Evolutionary conservation across 805 yeast genomes (phyloP).

Genomic region (Sungouiozyma ichnusensis): DNA sequence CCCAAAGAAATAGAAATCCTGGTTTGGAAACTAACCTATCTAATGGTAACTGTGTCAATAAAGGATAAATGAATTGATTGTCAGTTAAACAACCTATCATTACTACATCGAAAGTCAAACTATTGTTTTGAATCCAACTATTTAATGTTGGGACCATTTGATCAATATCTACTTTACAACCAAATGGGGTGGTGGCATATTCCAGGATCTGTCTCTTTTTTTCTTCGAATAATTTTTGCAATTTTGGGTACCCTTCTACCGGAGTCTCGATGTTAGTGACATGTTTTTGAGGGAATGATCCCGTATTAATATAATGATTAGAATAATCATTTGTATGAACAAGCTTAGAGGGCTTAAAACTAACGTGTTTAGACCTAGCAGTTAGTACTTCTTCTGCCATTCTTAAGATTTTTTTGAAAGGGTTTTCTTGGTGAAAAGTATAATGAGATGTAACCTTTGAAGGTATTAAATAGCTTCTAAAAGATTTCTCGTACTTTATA

Average conservation of each 20-base stretch:
- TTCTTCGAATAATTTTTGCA: constrained; percentile 55
- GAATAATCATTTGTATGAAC: constrained; percentile 61
- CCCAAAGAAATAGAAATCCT: constrained; percentile 81
- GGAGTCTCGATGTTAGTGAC: constrained; percentile 59
- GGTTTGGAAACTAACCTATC: constrained; percentile 72
- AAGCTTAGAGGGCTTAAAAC: constrained; percentile 19
- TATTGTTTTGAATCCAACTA: constrained; percentile 48
- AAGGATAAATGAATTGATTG: constrained; percentile 54
- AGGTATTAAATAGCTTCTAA: not conserved
- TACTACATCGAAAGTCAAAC: constrained; percentile 71
- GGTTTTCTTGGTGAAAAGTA: not conserved
- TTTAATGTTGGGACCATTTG: constrained; percentile 48
- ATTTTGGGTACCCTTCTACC: constrained; percentile 77
- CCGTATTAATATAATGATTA: constrained; percentile 54
- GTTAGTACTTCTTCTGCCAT: not conserved
- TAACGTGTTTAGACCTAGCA: constrained; percentile 11
- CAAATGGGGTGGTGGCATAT: constrained; percentile 55
- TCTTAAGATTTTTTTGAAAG: not conserved
- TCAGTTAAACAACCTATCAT: constrained; percentile 84
- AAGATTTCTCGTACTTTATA: not conserved
- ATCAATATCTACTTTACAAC: constrained; percentile 43
- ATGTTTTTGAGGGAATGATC: constrained; percentile 48
- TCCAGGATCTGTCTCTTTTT: constrained; percentile 47
- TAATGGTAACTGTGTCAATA: constrained; percentile 57
- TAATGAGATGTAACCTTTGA: not conserved